Evolutionary conservation across 164 flowering plant species (phyloP), one percentile per base, ranked within the genome.

Genomic region (Tetrastigma voinierianum): DNA sequence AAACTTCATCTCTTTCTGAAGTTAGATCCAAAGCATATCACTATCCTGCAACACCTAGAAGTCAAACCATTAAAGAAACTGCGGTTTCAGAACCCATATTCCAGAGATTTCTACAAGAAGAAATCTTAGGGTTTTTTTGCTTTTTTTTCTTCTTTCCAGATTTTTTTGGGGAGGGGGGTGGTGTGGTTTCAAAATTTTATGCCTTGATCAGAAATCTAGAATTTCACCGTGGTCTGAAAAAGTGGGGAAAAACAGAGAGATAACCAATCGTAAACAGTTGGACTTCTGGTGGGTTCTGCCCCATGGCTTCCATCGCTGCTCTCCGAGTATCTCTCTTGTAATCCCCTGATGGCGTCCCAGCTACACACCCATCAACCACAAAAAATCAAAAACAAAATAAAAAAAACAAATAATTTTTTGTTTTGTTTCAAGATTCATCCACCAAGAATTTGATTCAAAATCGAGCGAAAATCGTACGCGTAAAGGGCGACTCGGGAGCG

Each of bases 21-120:
- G 92, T n/a, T n/a, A n/a, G 86, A 76, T 91, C 94, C 84, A 87
- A 69, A 67, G 92, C 87, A 77, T 19, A 88, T 83, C 72, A 91
- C 78, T 5, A 91, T 77, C 97, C 93, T 90, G 83, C 61, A 75
- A 46, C 6, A 57, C 52, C 18, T 15, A 21, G 0, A 15, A 9
- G 23, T 10, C 17, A 17, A 44, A 18, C 13, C 16, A 10, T 43
- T 0, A 40, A 43, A 6, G 17, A 2, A 19, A 62, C 13, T 15
- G 51, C 45, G 19, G 23, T 47, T 51, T 8, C 19, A 44, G 4
- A 20, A 62, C 51, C 46, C 57, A 20, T 48, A 16, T 13, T 40
- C 43, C 12, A 59, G 58, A 25, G n/a, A n/a, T n/a, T 23, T 11
- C 40, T 45, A 7, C 4, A 25, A 10, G 11, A 62, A 47, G 5